Base-by-base conservation (phyloP, 2,329 filamentous ascomycete species). In the Pseudogymnoascus sp. region DNA sequence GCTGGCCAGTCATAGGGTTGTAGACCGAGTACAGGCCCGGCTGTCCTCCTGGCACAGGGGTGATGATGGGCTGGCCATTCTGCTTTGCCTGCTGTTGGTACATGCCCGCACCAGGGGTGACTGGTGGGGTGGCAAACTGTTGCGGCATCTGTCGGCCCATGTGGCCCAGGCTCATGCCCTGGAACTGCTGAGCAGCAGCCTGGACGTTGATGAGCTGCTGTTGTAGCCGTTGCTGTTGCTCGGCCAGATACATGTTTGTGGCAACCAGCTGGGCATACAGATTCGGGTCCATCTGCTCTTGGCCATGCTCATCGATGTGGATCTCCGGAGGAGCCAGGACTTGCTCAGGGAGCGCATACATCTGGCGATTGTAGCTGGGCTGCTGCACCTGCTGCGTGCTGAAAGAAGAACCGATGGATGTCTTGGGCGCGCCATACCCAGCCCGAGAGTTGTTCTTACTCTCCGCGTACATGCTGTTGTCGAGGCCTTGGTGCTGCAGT, bases 171-270 rank as follows among this genome's bases (percentile, higher is more conserved):
- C 83, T 92, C 77, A 96, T 80, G 68, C 85, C 86, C 75, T 92
- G 89, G 72, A 93, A 90, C 76, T 93, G 90, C 77, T 92, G 90
- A 66, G 91, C 89, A 39, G 90, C 90, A 62, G 88, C 87, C 72
- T 93, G 95, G 23, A 97, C 86, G 68, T 81, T 90, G 70, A 92
- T 85, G 69, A 98, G 83, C 78, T 98, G 92, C 78, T 97, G 93
- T 78, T 98, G 93, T 62, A 98, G 85, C 68, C 90, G 89, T 79
- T 96, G 92, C 78, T 98, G 93, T 78, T 96, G 93, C 74, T 96
- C 92, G 43, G 92, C 92, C 61, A 99, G 83, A 73, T 96, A 96
- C 74, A 95, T 79, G 76, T 97, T 96, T 72, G 92, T 96, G 64
- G 92, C 90, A 73, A 97, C 85, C 68, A 98, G 82, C 77, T 96